phyloP scores from a whole-genome alignment of 2,329 filamentous ascomycete species.

The Cercospora sp. region DNA sequence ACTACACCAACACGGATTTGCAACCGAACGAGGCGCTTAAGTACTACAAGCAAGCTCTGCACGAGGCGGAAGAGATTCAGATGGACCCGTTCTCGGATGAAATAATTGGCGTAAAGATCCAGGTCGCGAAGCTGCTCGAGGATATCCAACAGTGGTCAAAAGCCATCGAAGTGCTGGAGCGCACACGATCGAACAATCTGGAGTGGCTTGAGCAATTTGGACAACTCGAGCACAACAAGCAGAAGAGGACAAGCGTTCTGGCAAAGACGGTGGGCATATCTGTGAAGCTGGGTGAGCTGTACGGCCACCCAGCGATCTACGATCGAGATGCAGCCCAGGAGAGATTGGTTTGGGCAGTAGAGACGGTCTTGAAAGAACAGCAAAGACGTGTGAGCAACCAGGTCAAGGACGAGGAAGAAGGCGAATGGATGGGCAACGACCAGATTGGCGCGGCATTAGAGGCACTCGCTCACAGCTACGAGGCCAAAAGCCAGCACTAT shows the following conservation, averaged over 20 bases:
- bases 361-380: conserved; percentile 74
- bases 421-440: conserved; percentile 67
- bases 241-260: conserved; percentile 65
- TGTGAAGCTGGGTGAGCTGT: conserved; percentile 82
- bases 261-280: conserved; percentile 72
- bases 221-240: conserved; percentile 44
- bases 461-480: conserved; percentile 76
- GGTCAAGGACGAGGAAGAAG: conserved; percentile 64
- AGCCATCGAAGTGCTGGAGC: conserved; percentile 75
- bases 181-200: conserved; percentile 68
- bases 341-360: conserved; percentile 75
- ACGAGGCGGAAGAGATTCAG: conserved; percentile 68
- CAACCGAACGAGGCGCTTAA: conserved; percentile 76
- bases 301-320: conserved; percentile 72
- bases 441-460: conserved; percentile 75
- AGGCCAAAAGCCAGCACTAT: conserved; percentile 70
- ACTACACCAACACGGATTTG: conserved; percentile 75
- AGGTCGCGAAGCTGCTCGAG: conserved; percentile 77
- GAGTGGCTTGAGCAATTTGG: conserved; percentile 50
- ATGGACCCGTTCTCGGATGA: conserved; percentile 91
- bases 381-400: conserved; percentile 57
- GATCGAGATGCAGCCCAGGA: conserved; percentile 74
- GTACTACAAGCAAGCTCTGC: conserved; percentile 78
- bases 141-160: conserved; percentile 68
- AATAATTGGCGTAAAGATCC: conserved; percentile 83